phyloP scores from a whole-genome alignment of 768 basidiomycete species.

The Mycena rebaudengoi region DNA sequence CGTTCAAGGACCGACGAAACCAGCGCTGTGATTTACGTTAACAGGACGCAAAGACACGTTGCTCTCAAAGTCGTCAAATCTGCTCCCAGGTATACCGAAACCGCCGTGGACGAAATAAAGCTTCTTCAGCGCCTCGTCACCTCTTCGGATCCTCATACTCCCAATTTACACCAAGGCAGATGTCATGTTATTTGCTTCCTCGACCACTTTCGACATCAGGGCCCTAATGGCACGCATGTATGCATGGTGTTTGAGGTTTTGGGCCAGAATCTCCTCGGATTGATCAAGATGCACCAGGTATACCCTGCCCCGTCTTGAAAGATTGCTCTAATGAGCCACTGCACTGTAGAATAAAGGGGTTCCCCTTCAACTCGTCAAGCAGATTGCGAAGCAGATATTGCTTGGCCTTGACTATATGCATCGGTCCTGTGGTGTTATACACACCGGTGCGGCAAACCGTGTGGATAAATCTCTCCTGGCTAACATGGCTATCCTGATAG shows the following conservation, averaged over 20 bases:
- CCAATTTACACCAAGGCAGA: constrained; percentile 78
- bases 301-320: neutral
- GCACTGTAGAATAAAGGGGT: constrained; percentile 81
- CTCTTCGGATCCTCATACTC: constrained; percentile 45
- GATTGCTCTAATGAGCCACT: neutral
- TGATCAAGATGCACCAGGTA: constrained; percentile 94
- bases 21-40: constrained; percentile 53
- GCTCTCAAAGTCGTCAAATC: constrained; percentile 78
- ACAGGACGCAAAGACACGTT: constrained; percentile 51
- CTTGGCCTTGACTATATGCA: constrained; percentile 98
- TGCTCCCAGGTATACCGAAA: constrained; percentile 97
- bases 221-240: constrained; percentile 96
- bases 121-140: constrained; percentile 95
- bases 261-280: constrained; percentile 93
- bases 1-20: no score
- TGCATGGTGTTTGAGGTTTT: constrained; percentile 99
- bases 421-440: constrained; percentile 94
- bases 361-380: constrained; percentile 91
- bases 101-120: constrained; percentile 98
- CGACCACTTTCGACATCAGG: constrained; percentile 96
- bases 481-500: constrained; percentile 46
- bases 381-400: constrained; percentile 96
- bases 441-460: constrained; percentile 68
- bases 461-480: neutral
- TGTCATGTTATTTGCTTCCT: constrained; percentile 98